Conservation (phyloP, 345 rosid genomes). For the Geranium rotundifolium region DNA sequence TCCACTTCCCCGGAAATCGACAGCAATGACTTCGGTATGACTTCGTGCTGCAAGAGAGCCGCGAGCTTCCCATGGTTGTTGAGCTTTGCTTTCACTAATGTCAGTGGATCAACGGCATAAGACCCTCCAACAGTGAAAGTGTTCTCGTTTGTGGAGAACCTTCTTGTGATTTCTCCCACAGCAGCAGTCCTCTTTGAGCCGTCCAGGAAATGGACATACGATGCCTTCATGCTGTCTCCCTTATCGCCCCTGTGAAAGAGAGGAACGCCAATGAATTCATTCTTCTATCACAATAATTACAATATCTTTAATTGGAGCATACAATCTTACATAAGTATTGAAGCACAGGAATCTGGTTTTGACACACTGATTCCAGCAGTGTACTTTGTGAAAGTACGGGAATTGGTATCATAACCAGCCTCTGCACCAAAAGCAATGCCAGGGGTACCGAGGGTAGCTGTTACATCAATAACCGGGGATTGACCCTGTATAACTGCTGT, state of each 20-base stretch:
- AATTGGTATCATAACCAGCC: constrained; percentile 30
- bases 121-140: constrained; percentile 52
- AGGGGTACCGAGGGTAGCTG: constrained; percentile 52
- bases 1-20: constrained; percentile 49
- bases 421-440: constrained; percentile 56
- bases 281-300: too few relatives aligned
- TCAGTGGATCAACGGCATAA: constrained; percentile 37
- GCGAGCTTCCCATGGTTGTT: constrained; percentile 56
- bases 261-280: not conserved
- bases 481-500: constrained; percentile 28
- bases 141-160: constrained; percentile 53
- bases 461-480: constrained; percentile 41
- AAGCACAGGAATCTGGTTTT: constrained; percentile 35
- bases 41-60: constrained; percentile 43
- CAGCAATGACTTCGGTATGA: constrained; percentile 31
- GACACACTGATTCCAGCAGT: constrained; percentile 48
- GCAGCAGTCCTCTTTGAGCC: constrained; percentile 31
- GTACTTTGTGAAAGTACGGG: constrained; percentile 34
- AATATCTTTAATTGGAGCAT: not conserved
- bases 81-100: constrained; percentile 45
- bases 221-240: constrained; percentile 48
- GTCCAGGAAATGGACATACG: constrained; percentile 35
- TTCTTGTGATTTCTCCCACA: constrained; percentile 40
- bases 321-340: constrained; percentile 38
- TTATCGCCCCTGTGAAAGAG: constrained; percentile 38